phyloP scores from a whole-genome alignment of 2,329 filamentous ascomycete species.

The Trichoderma breve region DNA sequence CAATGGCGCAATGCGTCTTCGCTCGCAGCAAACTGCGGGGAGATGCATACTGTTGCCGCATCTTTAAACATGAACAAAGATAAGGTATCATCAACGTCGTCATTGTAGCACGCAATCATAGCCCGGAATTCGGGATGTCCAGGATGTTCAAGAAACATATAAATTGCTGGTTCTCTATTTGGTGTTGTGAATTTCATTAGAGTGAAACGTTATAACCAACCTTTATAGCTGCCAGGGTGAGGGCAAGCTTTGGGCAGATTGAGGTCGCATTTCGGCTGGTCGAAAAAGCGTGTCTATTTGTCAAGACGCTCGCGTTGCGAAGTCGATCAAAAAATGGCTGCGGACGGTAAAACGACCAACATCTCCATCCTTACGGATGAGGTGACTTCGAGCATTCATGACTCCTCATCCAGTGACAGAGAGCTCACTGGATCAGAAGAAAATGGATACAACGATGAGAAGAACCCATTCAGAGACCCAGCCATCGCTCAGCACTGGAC shows the following conservation, averaged over 20 bases:
- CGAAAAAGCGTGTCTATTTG: background rate
- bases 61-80: background rate
- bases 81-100: background rate
- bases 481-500: slow-evolving; percentile 1
- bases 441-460: background rate
- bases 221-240: background rate
- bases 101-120: slow-evolving; percentile 12
- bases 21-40: background rate
- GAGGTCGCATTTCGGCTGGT: background rate
- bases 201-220: background rate
- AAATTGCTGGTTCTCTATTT: background rate
- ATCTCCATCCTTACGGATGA: background rate
- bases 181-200: background rate
- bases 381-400: background rate
- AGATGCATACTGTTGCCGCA: background rate
- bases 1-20: slow-evolving; percentile 4
- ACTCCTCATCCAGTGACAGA: background rate
- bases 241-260: background rate
- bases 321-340: background rate
- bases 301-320: background rate
- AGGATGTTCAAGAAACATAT: background rate
- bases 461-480: slow-evolving; percentile 5
- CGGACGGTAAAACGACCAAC: background rate
- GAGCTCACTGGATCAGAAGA: background rate
- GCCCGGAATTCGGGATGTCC: background rate